These are phyloP conservation scores for Wickerhamomyces sp. DNA, from an alignment of 1,139 yeast genomes.

Conservation along the genomic window DNA sequence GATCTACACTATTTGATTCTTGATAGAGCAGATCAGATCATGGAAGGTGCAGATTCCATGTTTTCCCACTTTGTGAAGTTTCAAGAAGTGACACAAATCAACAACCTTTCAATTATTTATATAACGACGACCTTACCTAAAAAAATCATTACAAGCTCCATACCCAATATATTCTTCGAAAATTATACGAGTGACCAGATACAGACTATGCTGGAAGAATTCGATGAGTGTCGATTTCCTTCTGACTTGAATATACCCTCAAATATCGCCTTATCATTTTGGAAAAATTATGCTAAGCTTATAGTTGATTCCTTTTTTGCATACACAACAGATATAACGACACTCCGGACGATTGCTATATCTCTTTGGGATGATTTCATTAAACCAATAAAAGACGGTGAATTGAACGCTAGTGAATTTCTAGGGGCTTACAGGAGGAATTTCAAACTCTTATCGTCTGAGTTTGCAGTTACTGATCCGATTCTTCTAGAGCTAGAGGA, in stretches of 20 bases:
- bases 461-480: slow-evolving; percentile 16
- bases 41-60: slow-evolving; percentile 44
- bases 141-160: slow-evolving; percentile 37
- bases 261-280: slow-evolving; percentile 30
- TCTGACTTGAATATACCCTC: slow-evolving; percentile 3
- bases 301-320: slow-evolving; percentile 49
- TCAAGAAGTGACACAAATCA: slow-evolving; percentile 33
- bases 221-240: slow-evolving; percentile 29
- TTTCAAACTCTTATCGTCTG: slow-evolving; percentile 33
- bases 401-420: slow-evolving; percentile 35
- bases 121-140: slow-evolving; percentile 40
- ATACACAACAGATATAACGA: slow-evolving; percentile 45
- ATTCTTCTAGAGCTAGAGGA: slow-evolving; percentile 3
- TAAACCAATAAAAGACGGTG: slow-evolving; percentile 36
- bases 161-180: slow-evolving; percentile 48
- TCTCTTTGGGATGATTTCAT: slow-evolving; percentile 51
- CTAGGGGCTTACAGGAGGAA: slow-evolving; percentile 44
- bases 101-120: slow-evolving; percentile 31
- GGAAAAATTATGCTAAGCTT: slow-evolving; percentile 45
- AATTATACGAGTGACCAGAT: slow-evolving; percentile 42
- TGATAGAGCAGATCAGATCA: slow-evolving; percentile 55
- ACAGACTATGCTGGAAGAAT: slow-evolving; percentile 31
- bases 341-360: slow-evolving; percentile 38
- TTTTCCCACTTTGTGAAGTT: slow-evolving; percentile 44
- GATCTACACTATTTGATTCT: slow-evolving; percentile 51